Evolutionary conservation across 2,329 filamentous ascomycete species (phyloP).

Genomic region (Boeremia lycopersici): DNA sequence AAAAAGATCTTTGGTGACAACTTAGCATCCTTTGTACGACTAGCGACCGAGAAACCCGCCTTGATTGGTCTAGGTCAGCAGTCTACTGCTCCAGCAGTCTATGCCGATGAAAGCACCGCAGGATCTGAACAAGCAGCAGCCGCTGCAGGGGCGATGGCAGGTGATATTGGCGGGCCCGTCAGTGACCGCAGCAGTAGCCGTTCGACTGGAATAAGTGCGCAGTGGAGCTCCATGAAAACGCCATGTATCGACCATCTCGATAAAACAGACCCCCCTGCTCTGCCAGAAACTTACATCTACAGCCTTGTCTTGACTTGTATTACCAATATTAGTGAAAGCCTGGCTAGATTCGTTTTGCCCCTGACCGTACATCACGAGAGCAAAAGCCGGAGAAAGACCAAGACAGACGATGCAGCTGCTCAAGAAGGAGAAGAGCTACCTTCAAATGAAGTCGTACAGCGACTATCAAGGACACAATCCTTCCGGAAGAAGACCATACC

Average conservation of each 20-base stretch:
- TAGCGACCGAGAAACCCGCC: conserved; percentile 87
- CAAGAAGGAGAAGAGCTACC: conserved; percentile 35
- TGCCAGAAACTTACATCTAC: conserved; percentile 95
- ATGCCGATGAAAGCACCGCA: conserved; percentile 61
- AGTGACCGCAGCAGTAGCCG: conserved; percentile 65
- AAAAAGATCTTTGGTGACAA: conserved; percentile 81
- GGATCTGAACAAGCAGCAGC: conserved; percentile 83
- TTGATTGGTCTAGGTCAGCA: conserved; percentile 89
- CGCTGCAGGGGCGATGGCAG: conserved; percentile 84
- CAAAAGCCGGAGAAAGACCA: conserved; percentile 52
- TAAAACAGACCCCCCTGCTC: conserved; percentile 79
- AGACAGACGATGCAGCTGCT: conserved; percentile 39
- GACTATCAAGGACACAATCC: conserved; percentile 67
- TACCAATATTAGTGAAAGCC: conserved; percentile 84
- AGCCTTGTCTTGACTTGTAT: conserved; percentile 87
- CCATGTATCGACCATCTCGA: conserved; percentile 94
- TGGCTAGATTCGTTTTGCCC: conserved; percentile 92
- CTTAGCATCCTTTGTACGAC: conserved; percentile 85
- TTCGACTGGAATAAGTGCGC: conserved; percentile 79
- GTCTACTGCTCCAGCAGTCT: conserved; percentile 77
- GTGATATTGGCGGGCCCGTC: conserved; percentile 77
- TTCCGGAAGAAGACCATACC: conserved; percentile 79
- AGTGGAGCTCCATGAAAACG: conserved; percentile 88
- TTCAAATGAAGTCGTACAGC: conserved; percentile 20
- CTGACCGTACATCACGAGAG: conserved; percentile 81